Evolutionary conservation across 805 yeast genomes (phyloP), one percentile per base, ranked within the genome.

Genomic region (Hanseniaspora vineae): DNA sequence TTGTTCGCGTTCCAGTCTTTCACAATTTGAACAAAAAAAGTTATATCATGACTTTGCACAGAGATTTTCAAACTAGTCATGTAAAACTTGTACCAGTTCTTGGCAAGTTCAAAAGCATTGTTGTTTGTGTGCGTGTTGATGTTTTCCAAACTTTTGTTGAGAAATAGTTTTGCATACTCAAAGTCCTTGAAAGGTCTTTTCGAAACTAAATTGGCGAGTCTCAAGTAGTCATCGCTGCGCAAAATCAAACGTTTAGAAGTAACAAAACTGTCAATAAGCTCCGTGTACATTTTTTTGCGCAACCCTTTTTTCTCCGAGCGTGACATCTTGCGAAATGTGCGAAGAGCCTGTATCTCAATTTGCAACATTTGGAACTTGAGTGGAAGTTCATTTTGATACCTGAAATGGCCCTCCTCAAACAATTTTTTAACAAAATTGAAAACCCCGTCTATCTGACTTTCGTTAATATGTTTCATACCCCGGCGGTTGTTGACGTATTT

Each of bases 1-100:
- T 35, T 13, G 43, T 59, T 58, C 9, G n/a, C 14, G 45, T 57
- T 54, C 64, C 66, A 61, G n/a, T 58, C 58, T 20, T 42, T 48
- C 15, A 61, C 43, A 4, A 46, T 20, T 14, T 39, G n/a, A 4
- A 49, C 35, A 42, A 58, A 58, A 3, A 44, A 42, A 9, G 43
- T 50, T 6, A 50, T 31, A 29, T 56, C 51, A 31, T 52, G 45
- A 13, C 42, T 42, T 23, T 55, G 48, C 1, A 59, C 50, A n/a
- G 54, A 44, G 1, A 54, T 14, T 45, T 54, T 55, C 31, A 59
- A 42, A 4, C 52, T 46, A 10, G 51, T 52, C 49, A 52, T 50
- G 35, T 61, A 60, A 42, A 54, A 60, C 40, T 54, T 49, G 29
- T 44, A 46, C 63, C 59, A 56, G 19, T 37, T 19, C 57, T 56